A percentile compares a stretch with the other conserved stretches of the same genome.
phyloP scores from a whole-genome alignment of 371 early-diverging fungal species.

The Circinella umbellata region DNA sequence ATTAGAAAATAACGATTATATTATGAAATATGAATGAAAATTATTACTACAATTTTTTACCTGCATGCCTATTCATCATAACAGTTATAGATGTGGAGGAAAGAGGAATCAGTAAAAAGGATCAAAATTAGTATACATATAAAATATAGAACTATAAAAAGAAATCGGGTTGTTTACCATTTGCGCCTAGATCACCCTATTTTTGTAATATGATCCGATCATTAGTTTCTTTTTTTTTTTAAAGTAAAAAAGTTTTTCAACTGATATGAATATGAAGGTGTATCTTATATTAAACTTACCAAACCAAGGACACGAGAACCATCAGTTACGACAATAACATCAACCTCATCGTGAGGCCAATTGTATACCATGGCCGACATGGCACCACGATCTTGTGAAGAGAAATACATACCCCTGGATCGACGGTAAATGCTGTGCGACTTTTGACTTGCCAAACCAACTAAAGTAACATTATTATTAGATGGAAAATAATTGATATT shows the following conservation, averaged over 20 bases:
- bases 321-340: slow-evolving; percentile 73
- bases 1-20: background rate
- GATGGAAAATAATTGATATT: slow-evolving; percentile 12
- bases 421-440: slow-evolving; percentile 71
- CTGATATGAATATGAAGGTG: background rate
- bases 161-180: background rate
- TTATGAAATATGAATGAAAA: too few relatives aligned
- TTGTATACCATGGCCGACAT: slow-evolving; percentile 67
- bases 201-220: background rate
- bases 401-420: slow-evolving; percentile 70
- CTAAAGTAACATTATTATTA: slow-evolving; percentile 18
- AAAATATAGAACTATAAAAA: background rate
- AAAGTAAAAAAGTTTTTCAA: too few relatives aligned
- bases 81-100: too few relatives aligned
- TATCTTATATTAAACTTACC: background rate
- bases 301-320: slow-evolving; percentile 71
- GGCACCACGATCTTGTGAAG: slow-evolving; percentile 59
- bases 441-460: slow-evolving; percentile 55
- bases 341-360: slow-evolving; percentile 64
- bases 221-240: too few relatives aligned
- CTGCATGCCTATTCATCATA: slow-evolving; percentile 61
- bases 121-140: background rate
- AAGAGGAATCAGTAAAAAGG: too few relatives aligned
- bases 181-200: slow-evolving; percentile 36
- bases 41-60: background rate